phyloP scores from a whole-genome alignment of 768 basidiomycete genomes.

The Boletus edulis region DNA sequence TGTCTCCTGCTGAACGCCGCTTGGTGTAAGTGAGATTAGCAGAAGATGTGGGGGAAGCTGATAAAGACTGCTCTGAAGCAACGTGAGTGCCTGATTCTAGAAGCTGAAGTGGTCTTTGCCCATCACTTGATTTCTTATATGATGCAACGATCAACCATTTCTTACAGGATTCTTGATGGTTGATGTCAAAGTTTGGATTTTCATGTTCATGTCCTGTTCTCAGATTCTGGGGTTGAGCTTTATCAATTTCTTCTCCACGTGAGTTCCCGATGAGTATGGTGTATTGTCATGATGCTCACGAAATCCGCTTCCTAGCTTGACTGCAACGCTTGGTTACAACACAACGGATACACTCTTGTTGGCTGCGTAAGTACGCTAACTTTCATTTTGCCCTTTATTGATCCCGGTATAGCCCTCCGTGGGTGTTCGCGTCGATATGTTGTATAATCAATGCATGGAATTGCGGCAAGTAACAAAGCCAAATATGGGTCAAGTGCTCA shows the following conservation, averaged over 20 bases:
- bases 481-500: background rate
- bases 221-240: constrained; percentile 57
- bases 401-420: constrained; percentile 48
- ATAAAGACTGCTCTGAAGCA: constrained; percentile 38
- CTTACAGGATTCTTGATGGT: constrained; percentile 45
- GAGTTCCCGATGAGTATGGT: constrained; percentile 7
- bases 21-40: constrained; percentile 64
- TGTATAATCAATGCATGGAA: constrained; percentile 55
- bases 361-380: constrained; percentile 45
- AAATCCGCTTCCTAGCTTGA: constrained; percentile 37
- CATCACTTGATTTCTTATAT: too few species aligned
- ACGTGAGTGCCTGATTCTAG: constrained; percentile 9
- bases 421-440: constrained; percentile 51
- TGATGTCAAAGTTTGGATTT: constrained; percentile 53
- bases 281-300: background rate
- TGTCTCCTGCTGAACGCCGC: constrained; percentile 47
- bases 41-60: constrained; percentile 68
- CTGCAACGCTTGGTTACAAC: constrained; percentile 59
- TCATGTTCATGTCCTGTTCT: constrained; percentile 49
- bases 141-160: too few species aligned
- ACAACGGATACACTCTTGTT: constrained; percentile 60
- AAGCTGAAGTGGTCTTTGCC: too few species aligned
- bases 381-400: background rate
- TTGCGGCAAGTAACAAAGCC: constrained; percentile 35
- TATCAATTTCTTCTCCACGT: constrained; percentile 59